These are phyloP conservation scores for Meyerozyma carpophila DNA, from an alignment of 1,139 yeast genomes.

Conservation along the genomic window DNA sequence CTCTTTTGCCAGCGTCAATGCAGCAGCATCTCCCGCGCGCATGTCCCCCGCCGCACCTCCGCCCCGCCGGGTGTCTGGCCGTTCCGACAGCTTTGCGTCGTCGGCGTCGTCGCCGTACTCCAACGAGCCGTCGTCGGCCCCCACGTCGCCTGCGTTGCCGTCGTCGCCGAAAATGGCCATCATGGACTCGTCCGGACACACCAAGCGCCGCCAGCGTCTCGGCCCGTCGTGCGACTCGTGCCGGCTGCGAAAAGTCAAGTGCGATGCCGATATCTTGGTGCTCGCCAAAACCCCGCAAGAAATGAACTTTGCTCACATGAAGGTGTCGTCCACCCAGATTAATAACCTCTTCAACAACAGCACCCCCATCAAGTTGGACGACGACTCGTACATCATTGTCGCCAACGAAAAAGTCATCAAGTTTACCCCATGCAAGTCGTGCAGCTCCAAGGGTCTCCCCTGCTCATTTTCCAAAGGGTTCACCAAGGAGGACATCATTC, in stretches of 20 bases:
- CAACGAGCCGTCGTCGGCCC: neutral
- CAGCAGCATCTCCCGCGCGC: neutral
- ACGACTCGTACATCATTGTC: slow-evolving; percentile 12
- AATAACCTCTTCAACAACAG: slow-evolving; percentile 1
- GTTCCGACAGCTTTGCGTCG: neutral
- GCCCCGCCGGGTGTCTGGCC: neutral
- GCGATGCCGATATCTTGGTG: slow-evolving; percentile 55
- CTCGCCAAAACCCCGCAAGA: neutral
- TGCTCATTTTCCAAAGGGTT: slow-evolving; percentile 56
- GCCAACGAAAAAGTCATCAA: slow-evolving; percentile 38
- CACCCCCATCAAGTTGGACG: slow-evolving; percentile 6
- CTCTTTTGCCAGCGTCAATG: neutral
- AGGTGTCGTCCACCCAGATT: slow-evolving; percentile 1
- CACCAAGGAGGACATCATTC: slow-evolving; percentile 50
- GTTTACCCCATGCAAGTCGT: slow-evolving; percentile 47
- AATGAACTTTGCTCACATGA: slow-evolving; percentile 1
- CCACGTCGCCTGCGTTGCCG: neutral
- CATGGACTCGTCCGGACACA: neutral
- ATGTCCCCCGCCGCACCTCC: neutral
- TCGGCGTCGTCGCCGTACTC: neutral
- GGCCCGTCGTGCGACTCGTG: slow-evolving; percentile 79
- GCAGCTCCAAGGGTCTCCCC: slow-evolving; percentile 35
- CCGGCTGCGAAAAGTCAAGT: slow-evolving; percentile 66
- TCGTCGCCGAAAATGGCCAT: neutral
- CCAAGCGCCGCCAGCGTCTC: slow-evolving; percentile 53